Percentiles rank a stretch among this genome's conserved stretches.
These are phyloP conservation scores for Acacia confusa DNA, from an alignment of 306 rosid species.

Conservation along the genomic window DNA sequence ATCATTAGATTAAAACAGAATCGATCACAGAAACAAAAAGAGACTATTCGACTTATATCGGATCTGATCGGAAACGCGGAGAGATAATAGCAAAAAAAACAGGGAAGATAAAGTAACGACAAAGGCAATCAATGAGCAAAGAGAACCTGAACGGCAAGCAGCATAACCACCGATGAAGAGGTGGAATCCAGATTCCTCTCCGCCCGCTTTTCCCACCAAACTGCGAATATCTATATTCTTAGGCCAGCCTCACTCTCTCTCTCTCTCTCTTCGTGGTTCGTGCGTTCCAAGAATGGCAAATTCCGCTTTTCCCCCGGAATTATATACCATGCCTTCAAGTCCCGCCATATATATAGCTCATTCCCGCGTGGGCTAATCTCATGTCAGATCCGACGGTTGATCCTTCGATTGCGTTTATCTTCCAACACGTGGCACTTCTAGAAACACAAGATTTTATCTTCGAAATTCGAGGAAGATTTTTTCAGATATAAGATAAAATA, in stretches of 20 bases:
- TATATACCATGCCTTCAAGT: conserved; percentile 22
- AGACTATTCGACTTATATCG: not conserved
- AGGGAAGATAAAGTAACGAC: not conserved
- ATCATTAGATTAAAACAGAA: not conserved
- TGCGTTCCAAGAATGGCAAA: conserved; percentile 24
- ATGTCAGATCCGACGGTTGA: not conserved
- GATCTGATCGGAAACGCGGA: conserved; percentile 31
- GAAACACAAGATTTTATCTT: not conserved
- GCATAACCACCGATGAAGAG: conserved; percentile 92
- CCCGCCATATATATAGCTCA: conserved; percentile 16
- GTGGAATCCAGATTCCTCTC: conserved; percentile 75
- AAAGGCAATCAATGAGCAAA: not conserved
- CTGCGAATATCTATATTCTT: conserved; percentile 28
- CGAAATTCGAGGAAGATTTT: not conserved
- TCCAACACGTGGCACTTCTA: not conserved
- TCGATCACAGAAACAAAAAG: conserved; percentile 10
- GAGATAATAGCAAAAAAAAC: not conserved
- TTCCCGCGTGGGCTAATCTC: not conserved
- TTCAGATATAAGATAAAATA: not conserved
- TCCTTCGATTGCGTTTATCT: not conserved
- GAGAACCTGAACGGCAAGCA: conserved; percentile 67
- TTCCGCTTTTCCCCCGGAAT: conserved; percentile 28
- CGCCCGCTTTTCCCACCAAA: conserved; percentile 17
- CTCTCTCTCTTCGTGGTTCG: not conserved
- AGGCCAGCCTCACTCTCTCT: not conserved